Percentiles rank a stretch among this genome's conserved stretches.
phyloP scores from a whole-genome alignment of 129 eudicot genomes.

The Logfia minima region DNA sequence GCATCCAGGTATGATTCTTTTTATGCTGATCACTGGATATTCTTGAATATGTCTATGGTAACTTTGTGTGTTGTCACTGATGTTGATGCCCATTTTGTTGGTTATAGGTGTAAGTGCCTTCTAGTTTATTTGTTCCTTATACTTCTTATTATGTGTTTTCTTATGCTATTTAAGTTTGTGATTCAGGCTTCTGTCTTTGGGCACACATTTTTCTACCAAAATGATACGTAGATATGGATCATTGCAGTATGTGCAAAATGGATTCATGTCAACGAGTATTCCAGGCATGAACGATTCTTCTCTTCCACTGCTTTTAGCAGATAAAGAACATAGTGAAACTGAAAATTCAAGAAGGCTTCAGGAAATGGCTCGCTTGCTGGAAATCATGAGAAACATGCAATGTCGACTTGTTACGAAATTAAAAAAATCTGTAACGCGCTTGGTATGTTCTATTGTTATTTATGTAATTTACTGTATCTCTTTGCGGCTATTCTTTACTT shows the following conservation, averaged over 20 bases:
- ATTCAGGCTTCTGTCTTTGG: constrained; percentile 79
- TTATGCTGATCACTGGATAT: constrained; percentile 9
- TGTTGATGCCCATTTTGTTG: constrained; percentile 15
- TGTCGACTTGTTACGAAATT: constrained; percentile 58
- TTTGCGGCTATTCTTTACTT: constrained; percentile 20
- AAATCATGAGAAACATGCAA: constrained; percentile 71
- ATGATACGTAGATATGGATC: constrained; percentile 72
- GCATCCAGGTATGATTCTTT: constrained; percentile 64
- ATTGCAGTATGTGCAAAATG: constrained; percentile 53
- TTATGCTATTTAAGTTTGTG: constrained; percentile 32
- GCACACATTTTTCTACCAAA: constrained; percentile 70
- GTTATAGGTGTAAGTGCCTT: constrained; percentile 17
- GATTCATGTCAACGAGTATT: constrained; percentile 34
- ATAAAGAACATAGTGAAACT: constrained; percentile 41
- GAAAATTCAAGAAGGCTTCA: constrained; percentile 51
- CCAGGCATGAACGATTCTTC: constrained; percentile 33
- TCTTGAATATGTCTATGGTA: background rate
- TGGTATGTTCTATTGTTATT: constrained; percentile 48
- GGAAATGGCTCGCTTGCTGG: constrained; percentile 76
- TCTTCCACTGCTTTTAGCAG: constrained; percentile 41
- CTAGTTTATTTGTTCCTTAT: background rate
- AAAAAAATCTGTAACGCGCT: constrained; percentile 53
- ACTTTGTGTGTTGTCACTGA: background rate
- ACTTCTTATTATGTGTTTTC: constrained; percentile 11
- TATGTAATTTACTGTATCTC: background rate